phyloP scores from a whole-genome alignment of 345 rosid species.

The Citrus maxima region DNA sequence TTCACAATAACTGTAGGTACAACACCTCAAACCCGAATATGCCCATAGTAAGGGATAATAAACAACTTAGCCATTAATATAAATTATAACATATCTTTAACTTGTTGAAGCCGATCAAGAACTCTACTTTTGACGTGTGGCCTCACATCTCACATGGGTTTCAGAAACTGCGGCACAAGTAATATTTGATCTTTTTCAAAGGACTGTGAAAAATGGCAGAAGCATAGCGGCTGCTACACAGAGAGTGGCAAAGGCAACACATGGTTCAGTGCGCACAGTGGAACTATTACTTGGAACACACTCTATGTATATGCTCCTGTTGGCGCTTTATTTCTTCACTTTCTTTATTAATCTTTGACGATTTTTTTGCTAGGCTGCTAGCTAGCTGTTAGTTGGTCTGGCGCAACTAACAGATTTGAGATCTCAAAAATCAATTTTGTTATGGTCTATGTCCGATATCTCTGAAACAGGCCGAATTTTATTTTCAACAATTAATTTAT shows the following conservation, averaged over 20 bases:
- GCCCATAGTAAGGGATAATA: not conserved
- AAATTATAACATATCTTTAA: not conserved
- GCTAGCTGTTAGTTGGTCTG: conserved; percentile 5
- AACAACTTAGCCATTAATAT: not conserved
- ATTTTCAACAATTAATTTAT: no score
- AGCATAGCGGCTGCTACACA: not conserved
- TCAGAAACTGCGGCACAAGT: not conserved
- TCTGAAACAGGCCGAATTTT: no score
- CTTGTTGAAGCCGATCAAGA: not conserved
- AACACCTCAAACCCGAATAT: no score
- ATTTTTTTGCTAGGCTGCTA: conserved; percentile 7
- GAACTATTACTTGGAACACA: conserved; percentile 21
- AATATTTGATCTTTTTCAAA: not conserved
- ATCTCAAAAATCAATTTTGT: no score
- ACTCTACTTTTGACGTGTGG: conserved; percentile 8
- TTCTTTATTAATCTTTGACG: not conserved
- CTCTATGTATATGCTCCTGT: conserved; percentile 22
- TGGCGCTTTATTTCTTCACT: conserved; percentile 17
- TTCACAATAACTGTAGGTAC: no score
- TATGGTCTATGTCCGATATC: no score
- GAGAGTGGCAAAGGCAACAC: not conserved
- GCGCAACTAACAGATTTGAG: not conserved
- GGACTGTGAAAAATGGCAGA: not conserved
- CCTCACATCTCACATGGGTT: not conserved
- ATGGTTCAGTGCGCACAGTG: not conserved